Conservation (phyloP, 176 grass and related monocot species). For the Stipa capillata region DNA sequence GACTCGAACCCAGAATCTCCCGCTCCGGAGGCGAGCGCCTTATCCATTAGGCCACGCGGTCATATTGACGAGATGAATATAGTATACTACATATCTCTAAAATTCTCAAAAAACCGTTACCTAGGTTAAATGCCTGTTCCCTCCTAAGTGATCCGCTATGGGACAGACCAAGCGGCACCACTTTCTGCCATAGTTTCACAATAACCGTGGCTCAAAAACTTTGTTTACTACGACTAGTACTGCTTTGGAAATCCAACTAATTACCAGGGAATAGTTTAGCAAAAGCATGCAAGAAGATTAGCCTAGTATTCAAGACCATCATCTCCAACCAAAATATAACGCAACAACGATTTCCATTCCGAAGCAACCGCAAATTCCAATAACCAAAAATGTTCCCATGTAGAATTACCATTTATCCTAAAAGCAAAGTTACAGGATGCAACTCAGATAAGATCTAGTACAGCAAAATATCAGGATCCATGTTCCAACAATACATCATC, state of each 20-base stretch:
- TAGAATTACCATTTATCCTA: neutral
- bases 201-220: no score
- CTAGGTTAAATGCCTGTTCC: no score
- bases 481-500: neutral
- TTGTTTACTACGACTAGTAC: neutral
- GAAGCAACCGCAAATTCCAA: neutral
- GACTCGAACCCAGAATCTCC: slow-evolving; percentile 99
- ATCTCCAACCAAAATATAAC: neutral
- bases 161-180: no score
- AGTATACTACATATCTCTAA: no score
- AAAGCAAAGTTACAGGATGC: neutral
- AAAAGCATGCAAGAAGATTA: neutral
- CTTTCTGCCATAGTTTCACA: no score
- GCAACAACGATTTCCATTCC: neutral
- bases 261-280: neutral
- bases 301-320: neutral
- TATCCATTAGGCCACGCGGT: slow-evolving; percentile 98
- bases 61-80: no score
- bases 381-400: neutral
- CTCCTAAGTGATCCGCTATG: no score
- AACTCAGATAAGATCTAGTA: neutral
- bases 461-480: neutral
- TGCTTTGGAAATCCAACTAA: neutral
- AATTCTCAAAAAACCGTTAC: no score
- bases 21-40: slow-evolving; percentile 99